phyloP scores from a whole-genome alignment of 2,329 filamentous ascomycete genomes.

The Cordyceps pruinosa region DNA sequence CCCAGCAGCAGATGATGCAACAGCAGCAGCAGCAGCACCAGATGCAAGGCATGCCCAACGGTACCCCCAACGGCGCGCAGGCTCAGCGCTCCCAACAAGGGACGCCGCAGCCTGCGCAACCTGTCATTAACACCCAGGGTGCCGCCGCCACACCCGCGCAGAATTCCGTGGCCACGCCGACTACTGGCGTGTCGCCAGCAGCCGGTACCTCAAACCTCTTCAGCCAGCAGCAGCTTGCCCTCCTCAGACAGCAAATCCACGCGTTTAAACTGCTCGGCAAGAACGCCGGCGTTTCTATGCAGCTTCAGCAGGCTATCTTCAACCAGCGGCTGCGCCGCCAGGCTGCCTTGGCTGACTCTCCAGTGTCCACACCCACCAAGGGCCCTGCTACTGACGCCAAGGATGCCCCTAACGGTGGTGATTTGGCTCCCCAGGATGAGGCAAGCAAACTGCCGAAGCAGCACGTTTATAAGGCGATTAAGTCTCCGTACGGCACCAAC shows the following conservation, averaged over 20 bases:
- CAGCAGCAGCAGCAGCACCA: constrained; percentile 35
- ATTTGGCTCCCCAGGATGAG: constrained; percentile 27
- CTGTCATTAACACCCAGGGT: constrained; percentile 28
- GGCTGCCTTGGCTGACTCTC: constrained; percentile 43
- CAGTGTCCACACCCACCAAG: constrained; percentile 31
- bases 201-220: constrained; percentile 51
- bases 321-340: constrained; percentile 61
- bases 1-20: constrained; percentile 37
- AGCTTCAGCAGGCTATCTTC: constrained; percentile 78
- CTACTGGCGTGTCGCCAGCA: constrained; percentile 26
- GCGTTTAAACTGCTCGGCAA: constrained; percentile 88
- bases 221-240: constrained; percentile 68
- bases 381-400: constrained; percentile 22
- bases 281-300: constrained; percentile 71
- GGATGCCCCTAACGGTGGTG: constrained; percentile 29
- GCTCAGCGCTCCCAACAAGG: constrained; percentile 33
- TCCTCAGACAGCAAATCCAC: constrained; percentile 77
- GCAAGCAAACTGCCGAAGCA: constrained; percentile 30
- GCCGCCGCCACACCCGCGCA: constrained; percentile 33
- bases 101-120: constrained; percentile 25
- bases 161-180: constrained; percentile 24
- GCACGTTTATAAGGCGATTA: constrained; percentile 63
- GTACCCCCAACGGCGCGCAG: constrained; percentile 44
- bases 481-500: constrained; percentile 59
- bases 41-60: constrained; percentile 51